phyloP scores from a whole-genome alignment of 345 rosid genomes.

The Brassica rapa region DNA sequence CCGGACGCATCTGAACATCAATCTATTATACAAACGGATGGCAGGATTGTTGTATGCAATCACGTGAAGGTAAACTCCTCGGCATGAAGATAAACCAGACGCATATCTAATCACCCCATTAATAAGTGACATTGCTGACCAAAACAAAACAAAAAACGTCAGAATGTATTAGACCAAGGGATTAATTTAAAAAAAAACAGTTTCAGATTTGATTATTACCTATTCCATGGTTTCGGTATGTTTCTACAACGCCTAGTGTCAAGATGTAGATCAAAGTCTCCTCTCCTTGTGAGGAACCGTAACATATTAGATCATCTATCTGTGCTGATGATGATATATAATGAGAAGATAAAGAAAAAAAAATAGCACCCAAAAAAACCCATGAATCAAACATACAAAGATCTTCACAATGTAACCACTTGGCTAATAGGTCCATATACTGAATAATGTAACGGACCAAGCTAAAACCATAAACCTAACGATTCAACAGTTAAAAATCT shows the following conservation, averaged over 20 bases:
- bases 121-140: constrained; percentile 70
- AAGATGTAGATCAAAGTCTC: constrained; percentile 74
- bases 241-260: constrained; percentile 80
- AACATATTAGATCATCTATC: constrained; percentile 73
- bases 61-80: constrained; percentile 88
- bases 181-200: background rate
- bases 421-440: background rate
- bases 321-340: constrained; percentile 43
- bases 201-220: constrained; percentile 43
- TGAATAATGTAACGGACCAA: background rate
- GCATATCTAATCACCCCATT: constrained; percentile 73
- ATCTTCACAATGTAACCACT: background rate
- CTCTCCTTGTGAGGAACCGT: constrained; percentile 60
- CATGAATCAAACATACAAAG: background rate
- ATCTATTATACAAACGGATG: constrained; percentile 76
- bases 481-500: background rate
- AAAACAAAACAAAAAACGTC: constrained; percentile 1
- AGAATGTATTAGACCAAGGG: background rate
- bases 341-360: constrained; percentile 8
- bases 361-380: background rate
- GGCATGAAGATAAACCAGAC: constrained; percentile 53
- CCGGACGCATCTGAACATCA: constrained; percentile 66
- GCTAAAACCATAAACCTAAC: background rate
- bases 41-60: constrained; percentile 80
- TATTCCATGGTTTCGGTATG: constrained; percentile 76